Evolutionary conservation across 2,329 filamentous ascomycete genomes (phyloP).

Genomic region (Podosphaera fusca): DNA sequence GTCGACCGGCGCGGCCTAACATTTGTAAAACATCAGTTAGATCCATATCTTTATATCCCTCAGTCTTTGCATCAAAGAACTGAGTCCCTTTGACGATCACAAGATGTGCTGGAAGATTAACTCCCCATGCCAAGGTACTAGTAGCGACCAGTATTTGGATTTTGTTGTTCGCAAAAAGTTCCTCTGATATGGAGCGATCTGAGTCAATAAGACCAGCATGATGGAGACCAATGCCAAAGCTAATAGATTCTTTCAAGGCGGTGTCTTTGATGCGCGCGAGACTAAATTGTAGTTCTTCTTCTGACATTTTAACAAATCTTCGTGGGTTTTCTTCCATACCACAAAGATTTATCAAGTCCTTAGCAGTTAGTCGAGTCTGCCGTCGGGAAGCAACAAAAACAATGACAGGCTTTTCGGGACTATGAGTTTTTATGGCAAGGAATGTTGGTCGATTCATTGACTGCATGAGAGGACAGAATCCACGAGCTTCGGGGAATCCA

Average conservation of each 20-base stretch:
- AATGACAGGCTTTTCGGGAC: constrained; percentile 88
- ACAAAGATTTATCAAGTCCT: constrained; percentile 90
- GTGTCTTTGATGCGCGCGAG: constrained; percentile 84
- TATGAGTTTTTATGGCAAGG: constrained; percentile 87
- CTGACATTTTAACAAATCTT: constrained; percentile 78
- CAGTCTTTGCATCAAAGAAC: constrained; percentile 92
- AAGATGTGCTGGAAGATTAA: constrained; percentile 87
- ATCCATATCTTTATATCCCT: constrained; percentile 98
- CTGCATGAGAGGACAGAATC: constrained; percentile 95
- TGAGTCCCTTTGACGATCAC: constrained; percentile 97
- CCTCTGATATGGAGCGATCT: constrained; percentile 75
- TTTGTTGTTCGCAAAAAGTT: constrained; percentile 92
- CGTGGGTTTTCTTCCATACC: constrained; percentile 97
- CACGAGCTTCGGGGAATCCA: constrained; percentile 81
- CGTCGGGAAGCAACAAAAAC: constrained; percentile 91
- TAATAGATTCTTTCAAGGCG: constrained; percentile 76
- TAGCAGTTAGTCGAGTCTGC: constrained; percentile 84
- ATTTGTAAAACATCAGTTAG: constrained; percentile 94
- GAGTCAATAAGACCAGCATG: constrained; percentile 92
- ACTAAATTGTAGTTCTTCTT: constrained; percentile 77
- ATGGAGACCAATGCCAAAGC: constrained; percentile 89
- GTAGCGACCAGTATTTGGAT: constrained; percentile 93
- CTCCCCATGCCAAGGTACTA: constrained; percentile 91
- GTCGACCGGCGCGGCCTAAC: constrained; percentile 83
- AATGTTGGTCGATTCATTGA: constrained; percentile 98